Conservation (phyloP, 768 basidiomycete genomes). For the Exidia glandulosa region DNA sequence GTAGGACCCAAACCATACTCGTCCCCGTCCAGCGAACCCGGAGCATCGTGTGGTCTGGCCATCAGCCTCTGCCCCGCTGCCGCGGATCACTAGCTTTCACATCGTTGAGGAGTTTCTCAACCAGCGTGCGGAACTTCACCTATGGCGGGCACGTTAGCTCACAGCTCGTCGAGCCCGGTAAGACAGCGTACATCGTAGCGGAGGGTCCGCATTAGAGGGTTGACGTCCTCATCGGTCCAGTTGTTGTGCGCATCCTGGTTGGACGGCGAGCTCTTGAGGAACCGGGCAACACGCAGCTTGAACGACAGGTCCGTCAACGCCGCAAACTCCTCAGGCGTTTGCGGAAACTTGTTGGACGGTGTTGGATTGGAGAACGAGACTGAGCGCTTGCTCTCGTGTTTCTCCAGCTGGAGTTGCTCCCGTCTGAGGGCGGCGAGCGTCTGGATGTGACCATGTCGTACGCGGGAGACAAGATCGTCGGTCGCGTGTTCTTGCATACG, state of each 20-base stretch:
- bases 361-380: no score
- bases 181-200: not conserved
- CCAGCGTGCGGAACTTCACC: not conserved
- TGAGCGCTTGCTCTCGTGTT: not conserved
- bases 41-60: not conserved
- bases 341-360: not conserved
- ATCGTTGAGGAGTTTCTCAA: not conserved
- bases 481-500: not conserved
- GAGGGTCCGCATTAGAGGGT: not conserved
- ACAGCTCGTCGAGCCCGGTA: not conserved
- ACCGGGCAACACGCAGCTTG: not conserved
- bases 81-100: not conserved
- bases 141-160: not conserved
- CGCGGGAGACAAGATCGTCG: not conserved
- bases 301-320: not conserved
- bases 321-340: not conserved
- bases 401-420: not conserved
- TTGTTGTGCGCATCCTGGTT: not conserved
- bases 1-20: no score
- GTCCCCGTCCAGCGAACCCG: not conserved
- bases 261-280: not conserved
- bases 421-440: not conserved
- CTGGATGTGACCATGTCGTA: not conserved
- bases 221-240: not conserved
- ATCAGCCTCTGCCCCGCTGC: not conserved